These are phyloP conservation scores for Wickerhamiella nectarea DNA, from an alignment of 805 yeast genomes.

Conservation along the genomic window DNA sequence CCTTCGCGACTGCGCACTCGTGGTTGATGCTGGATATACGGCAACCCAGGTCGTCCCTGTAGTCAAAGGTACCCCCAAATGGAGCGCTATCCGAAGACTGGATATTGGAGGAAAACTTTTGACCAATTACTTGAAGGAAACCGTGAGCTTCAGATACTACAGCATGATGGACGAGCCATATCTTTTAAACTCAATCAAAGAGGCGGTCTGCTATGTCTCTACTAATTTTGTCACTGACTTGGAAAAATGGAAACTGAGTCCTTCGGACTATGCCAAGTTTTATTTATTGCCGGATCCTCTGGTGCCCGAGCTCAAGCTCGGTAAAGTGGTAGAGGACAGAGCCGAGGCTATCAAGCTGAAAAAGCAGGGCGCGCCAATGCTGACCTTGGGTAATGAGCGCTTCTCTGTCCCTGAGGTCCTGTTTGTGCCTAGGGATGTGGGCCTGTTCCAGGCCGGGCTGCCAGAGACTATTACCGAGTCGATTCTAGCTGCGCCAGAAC, in stretches of 20 bases:
- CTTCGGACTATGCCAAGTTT: constrained; percentile 34
- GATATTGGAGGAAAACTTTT: constrained; percentile 80
- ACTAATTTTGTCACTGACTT: constrained; percentile 39
- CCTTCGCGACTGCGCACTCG: constrained; percentile 49
- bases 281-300: constrained; percentile 83
- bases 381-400: constrained; percentile 67
- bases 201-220: constrained; percentile 58
- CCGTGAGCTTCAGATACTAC: constrained; percentile 80
- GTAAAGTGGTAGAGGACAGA: constrained; percentile 39
- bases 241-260: constrained; percentile 25
- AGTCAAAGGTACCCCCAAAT: constrained; percentile 58
- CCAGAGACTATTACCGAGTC: constrained; percentile 56
- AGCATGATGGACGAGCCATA: constrained; percentile 86
- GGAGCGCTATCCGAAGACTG: constrained; percentile 63
- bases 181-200: constrained; percentile 74
- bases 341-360: constrained; percentile 14
- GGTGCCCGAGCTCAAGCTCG: constrained; percentile 46
- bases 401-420: constrained; percentile 77
- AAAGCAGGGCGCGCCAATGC: constrained; percentile 40
- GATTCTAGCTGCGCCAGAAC: constrained; percentile 56
- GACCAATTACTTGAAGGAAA: constrained; percentile 71
- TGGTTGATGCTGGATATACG: constrained; percentile 78
- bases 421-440: constrained; percentile 74
- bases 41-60: constrained; percentile 82
- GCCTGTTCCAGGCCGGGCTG: constrained; percentile 66